These are phyloP conservation scores for Citrullus mucosospermus DNA, from an alignment of 306 rosid species.

Conservation along the genomic window DNA sequence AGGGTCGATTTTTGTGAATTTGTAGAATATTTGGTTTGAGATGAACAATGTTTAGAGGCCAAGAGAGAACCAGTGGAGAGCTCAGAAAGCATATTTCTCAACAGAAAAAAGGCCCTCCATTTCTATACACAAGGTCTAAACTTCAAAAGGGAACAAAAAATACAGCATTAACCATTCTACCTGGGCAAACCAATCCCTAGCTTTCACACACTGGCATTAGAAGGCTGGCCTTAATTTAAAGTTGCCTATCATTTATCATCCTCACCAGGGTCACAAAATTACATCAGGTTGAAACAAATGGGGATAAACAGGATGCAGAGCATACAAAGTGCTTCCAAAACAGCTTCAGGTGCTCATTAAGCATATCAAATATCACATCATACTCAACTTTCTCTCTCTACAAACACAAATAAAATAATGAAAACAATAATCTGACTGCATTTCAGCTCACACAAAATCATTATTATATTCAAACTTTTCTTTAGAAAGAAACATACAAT, in stretches of 20 bases:
- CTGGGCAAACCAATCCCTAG: background rate
- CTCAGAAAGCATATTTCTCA: too few species aligned
- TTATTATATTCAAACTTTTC: background rate
- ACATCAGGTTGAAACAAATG: too few species aligned
- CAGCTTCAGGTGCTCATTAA: constrained; percentile 27
- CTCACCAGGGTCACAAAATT: too few species aligned
- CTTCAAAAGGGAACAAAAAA: background rate
- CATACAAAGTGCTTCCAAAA: constrained; percentile 29
- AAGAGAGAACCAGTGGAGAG: too few species aligned
- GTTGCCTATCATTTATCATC: too few species aligned
- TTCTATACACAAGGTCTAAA: too few species aligned
- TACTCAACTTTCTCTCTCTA: background rate
- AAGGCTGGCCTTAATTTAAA: background rate
- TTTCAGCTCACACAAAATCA: background rate
- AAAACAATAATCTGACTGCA: background rate
- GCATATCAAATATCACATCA: constrained; percentile 22
- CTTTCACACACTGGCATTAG: too few species aligned
- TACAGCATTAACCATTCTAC: background rate
- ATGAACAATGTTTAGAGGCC: too few species aligned
- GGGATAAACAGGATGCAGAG: background rate
- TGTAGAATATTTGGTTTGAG: too few species aligned
- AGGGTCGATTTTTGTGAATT: too few species aligned
- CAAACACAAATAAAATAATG: background rate
- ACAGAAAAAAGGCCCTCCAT: too few species aligned
- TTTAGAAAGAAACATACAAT: background rate